Evolutionary conservation across 108 stramenopile genomes (phyloP).

Genomic region (Mayamaea pseudoterrestris): DNA sequence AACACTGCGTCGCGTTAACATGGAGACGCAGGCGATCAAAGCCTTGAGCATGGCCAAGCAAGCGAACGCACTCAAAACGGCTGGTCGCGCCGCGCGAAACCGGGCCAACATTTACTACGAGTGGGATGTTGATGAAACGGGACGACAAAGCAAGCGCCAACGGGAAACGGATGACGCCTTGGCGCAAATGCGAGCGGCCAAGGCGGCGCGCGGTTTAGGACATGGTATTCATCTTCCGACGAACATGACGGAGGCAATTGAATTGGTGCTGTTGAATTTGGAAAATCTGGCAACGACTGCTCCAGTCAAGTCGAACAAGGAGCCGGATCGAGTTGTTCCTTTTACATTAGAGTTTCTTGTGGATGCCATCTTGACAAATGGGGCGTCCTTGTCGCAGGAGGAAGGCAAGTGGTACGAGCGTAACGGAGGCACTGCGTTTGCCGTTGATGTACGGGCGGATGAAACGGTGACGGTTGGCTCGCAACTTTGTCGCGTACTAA

Average conservation of each 20-base stretch:
- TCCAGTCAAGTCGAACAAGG: constrained; percentile 23
- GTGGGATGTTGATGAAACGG: constrained; percentile 60
- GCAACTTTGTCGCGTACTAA: too few species aligned
- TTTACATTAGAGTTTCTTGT: constrained; percentile 57
- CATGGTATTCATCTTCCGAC: constrained; percentile 77
- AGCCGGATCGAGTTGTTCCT: constrained; percentile 32
- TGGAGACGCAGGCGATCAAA: constrained; percentile 78
- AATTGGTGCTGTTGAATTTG: constrained; percentile 68
- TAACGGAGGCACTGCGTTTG: constrained; percentile 76
- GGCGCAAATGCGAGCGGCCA: constrained; percentile 68
- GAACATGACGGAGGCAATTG: constrained; percentile 67
- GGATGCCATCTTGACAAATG: constrained; percentile 78
- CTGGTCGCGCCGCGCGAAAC: constrained; percentile 75
- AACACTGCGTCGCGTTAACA: constrained; percentile 39
- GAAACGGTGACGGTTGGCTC: constrained; percentile 3
- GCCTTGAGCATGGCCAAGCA: constrained; percentile 69
- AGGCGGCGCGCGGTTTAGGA: constrained; percentile 74
- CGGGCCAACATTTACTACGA: constrained; percentile 75
- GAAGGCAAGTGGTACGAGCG: constrained; percentile 80
- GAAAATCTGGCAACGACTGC: constrained; percentile 47
- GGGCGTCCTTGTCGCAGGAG: constrained; percentile 63
- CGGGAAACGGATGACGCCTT: constrained; percentile 75
- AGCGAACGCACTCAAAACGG: constrained; percentile 63
- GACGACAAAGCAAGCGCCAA: constrained; percentile 53
- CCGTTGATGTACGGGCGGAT: constrained; percentile 21